A percentile compares a stretch with the other conserved stretches of the same genome.
phyloP scores from a whole-genome alignment of 768 basidiomycete species.

The Chalciporus piperatus region DNA sequence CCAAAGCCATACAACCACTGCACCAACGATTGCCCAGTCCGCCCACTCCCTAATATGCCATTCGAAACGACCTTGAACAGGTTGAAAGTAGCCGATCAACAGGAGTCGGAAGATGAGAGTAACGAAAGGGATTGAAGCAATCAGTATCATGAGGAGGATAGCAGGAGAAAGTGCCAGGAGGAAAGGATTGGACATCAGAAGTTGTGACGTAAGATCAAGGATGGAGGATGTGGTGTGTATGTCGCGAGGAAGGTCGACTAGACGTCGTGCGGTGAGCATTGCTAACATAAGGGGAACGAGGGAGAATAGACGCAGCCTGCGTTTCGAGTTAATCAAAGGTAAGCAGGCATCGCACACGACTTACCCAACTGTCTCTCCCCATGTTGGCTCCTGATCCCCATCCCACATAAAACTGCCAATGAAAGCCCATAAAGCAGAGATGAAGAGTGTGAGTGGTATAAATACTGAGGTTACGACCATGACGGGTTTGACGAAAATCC shows the following conservation, averaged over 20 bases:
- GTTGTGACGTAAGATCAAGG: conserved; percentile 59
- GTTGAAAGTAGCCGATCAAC: conserved; percentile 59
- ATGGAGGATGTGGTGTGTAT: conserved; percentile 63
- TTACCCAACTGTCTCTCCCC: conserved; percentile 81
- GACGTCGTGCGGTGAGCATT: conserved; percentile 65
- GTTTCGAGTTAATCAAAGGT: conserved; percentile 8
- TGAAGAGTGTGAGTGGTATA: conserved; percentile 68
- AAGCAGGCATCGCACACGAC: conserved; percentile 22
- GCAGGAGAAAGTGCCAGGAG: conserved; percentile 72
- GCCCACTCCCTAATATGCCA: conserved; percentile 63
- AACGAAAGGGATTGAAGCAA: conserved; percentile 76
- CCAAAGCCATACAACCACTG: conserved; percentile 63
- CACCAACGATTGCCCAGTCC: conserved; percentile 67
- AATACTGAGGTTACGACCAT: conserved; percentile 76
- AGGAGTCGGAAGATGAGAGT: conserved; percentile 77
- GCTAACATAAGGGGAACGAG: conserved; percentile 70
- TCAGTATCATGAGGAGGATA: conserved; percentile 62
- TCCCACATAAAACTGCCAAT: conserved; percentile 73
- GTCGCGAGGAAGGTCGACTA: conserved; percentile 67
- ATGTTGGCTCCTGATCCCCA: conserved; percentile 55
- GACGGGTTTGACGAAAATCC: conserved; percentile 80
- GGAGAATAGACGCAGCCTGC: conserved; percentile 60
- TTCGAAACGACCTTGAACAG: conserved; percentile 41
- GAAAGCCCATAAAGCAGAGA: conserved; percentile 80
- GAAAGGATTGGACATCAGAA: conserved; percentile 71